phyloP scores from a whole-genome alignment of 345 rosid species.

The Erysimum cheiranthoides region DNA sequence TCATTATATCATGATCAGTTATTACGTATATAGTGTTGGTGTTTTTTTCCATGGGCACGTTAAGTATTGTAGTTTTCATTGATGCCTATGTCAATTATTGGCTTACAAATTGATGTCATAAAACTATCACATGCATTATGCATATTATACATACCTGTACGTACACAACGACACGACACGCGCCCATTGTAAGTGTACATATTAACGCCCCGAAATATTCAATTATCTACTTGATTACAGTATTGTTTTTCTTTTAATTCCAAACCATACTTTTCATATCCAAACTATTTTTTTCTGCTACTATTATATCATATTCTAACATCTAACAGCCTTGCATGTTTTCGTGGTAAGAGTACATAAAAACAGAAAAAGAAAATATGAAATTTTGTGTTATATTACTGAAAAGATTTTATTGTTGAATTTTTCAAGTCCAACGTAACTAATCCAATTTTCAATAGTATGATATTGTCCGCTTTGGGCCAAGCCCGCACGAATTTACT shows the following conservation, averaged over 20 bases:
- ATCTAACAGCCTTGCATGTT: too few relatives aligned
- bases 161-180: background rate
- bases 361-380: too few relatives aligned
- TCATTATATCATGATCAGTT: background rate
- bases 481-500: too few relatives aligned
- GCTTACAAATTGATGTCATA: slow-evolving; percentile 10
- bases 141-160: slow-evolving; percentile 10
- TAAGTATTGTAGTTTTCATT: slow-evolving; percentile 29
- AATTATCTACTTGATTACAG: slow-evolving; percentile 7
- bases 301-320: background rate
- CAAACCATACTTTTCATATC: background rate
- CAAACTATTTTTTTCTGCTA: background rate
- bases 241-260: background rate
- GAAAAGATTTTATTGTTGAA: too few relatives aligned
- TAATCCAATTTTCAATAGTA: too few relatives aligned
- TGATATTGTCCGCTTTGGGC: too few relatives aligned
- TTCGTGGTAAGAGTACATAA: too few relatives aligned
- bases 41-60: slow-evolving; percentile 28
- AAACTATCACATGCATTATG: slow-evolving; percentile 30
- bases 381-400: too few relatives aligned
- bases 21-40: slow-evolving; percentile 11
- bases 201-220: background rate
- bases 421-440: too few relatives aligned
- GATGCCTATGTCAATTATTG: slow-evolving; percentile 16
- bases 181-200: background rate